Percentiles rank a stretch among this genome's conserved stretches.
These are phyloP conservation scores for Psilocybe azurescens DNA, from an alignment of 768 basidiomycete genomes.

Conservation along the genomic window DNA sequence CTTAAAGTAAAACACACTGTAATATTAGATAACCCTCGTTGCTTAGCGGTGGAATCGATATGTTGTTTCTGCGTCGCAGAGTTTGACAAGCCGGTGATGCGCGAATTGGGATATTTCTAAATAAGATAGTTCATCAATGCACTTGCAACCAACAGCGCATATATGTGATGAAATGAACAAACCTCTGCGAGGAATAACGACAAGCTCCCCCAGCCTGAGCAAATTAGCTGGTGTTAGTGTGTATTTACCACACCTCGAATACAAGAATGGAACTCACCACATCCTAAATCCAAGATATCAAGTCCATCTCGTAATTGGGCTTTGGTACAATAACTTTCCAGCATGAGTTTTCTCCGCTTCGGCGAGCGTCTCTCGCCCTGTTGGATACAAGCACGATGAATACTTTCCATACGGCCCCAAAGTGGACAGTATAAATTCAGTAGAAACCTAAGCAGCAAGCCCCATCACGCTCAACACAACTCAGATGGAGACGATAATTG, in stretches of 20 bases:
- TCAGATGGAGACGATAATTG: no score
- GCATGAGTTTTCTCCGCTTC: conserved; percentile 70
- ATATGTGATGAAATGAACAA: neutral
- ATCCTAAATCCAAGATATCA: conserved; percentile 71
- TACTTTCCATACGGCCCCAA: conserved; percentile 72
- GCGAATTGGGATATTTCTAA: conserved; percentile 70
- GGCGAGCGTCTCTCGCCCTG: conserved; percentile 60
- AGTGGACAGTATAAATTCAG: conserved; percentile 67
- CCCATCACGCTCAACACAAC: neutral
- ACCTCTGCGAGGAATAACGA: conserved; percentile 69
- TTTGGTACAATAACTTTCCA: conserved; percentile 70
- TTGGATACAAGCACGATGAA: conserved; percentile 68
- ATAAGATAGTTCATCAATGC: neutral
- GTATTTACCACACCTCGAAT: neutral
- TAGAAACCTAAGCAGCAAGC: conserved; percentile 48
- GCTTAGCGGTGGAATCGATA: conserved; percentile 57
- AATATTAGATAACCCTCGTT: conserved; percentile 57
- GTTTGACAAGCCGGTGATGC: conserved; percentile 69
- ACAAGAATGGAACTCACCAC: conserved; percentile 44
- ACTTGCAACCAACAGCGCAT: neutral
- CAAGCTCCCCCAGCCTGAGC: conserved; percentile 71
- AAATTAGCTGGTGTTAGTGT: neutral
- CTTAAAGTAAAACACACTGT: conserved; percentile 35
- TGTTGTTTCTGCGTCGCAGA: conserved; percentile 70
- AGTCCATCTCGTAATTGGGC: conserved; percentile 65